phyloP scores from a whole-genome alignment of 305 asterid genomes.

The Fraxinus dipetala region DNA sequence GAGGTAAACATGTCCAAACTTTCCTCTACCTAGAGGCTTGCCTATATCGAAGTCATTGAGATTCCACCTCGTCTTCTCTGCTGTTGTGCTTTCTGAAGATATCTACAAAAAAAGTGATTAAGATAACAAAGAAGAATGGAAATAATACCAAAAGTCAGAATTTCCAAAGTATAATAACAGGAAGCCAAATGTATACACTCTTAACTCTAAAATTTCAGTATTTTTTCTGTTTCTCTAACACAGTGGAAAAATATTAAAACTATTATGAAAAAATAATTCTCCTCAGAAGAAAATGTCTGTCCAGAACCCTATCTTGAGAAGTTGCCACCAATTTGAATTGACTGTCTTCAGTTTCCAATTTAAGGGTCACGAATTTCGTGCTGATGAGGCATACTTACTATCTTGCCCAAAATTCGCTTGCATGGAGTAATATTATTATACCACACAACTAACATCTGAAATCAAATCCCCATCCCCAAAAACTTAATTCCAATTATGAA shows the following conservation, averaged over 20 bases:
- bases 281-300: not conserved
- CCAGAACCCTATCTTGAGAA: not conserved
- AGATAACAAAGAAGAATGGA: not conserved
- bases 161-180: not conserved
- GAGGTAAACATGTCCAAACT: conserved; percentile 88
- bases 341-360: not conserved
- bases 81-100: conserved; percentile 53
- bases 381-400: too few relatives aligned
- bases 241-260: not conserved
- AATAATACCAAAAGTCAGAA: not conserved
- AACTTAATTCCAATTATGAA: not conserved
- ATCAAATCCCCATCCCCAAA: not conserved
- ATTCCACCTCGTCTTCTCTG: conserved; percentile 77
- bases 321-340: not conserved
- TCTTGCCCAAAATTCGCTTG: too few relatives aligned
- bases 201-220: not conserved
- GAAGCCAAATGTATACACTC: not conserved
- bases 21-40: conserved; percentile 96
- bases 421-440: not conserved
- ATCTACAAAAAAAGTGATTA: conserved; percentile 29
- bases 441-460: not conserved
- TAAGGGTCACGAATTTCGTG: not conserved
- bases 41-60: conserved; percentile 84
- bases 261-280: not conserved
- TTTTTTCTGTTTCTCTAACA: not conserved